These are phyloP conservation scores for Didymellaceae sp. DNA, from an alignment of 2,329 filamentous ascomycete genomes.

Conservation along the genomic window DNA sequence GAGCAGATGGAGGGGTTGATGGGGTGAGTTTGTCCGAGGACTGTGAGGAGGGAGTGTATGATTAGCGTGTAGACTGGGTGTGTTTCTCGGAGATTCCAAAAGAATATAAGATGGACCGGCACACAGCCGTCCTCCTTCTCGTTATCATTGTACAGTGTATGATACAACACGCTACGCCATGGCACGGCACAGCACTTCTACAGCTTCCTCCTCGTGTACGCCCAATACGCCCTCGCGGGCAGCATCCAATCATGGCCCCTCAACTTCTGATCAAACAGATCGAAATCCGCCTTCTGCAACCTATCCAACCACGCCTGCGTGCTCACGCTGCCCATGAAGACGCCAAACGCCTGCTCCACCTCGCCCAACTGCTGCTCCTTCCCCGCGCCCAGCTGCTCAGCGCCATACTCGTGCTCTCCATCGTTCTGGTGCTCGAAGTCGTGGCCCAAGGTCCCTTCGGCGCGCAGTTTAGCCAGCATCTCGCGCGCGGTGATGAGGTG, in stretches of 20 bases:
- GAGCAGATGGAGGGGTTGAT: conserved; percentile 38
- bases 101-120: no score
- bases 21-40: conserved; percentile 26
- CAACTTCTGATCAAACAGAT: conserved; percentile 72
- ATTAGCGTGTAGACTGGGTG: neutral
- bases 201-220: conserved; percentile 61
- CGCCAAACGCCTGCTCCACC: conserved; percentile 73
- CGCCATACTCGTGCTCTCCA: conserved; percentile 65
- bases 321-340: conserved; percentile 80
- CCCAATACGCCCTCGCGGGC: conserved; percentile 77
- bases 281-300: conserved; percentile 82
- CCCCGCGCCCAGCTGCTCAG: conserved; percentile 43
- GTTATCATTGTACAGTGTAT: no score
- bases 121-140: no score
- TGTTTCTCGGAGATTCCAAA: no score
- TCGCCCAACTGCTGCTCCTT: conserved; percentile 56
- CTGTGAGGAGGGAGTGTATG: neutral
- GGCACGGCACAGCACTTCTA: no score
- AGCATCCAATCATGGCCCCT: conserved; percentile 79
- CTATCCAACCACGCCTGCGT: conserved; percentile 79
- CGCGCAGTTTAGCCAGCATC: conserved; percentile 82
- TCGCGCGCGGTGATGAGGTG: conserved; percentile 92
- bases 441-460: conserved; percentile 77
- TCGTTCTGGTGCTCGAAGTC: conserved; percentile 88
- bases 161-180: no score